phyloP scores from a whole-genome alignment of 148 eudicot genomes.

The Cornus suecica region DNA sequence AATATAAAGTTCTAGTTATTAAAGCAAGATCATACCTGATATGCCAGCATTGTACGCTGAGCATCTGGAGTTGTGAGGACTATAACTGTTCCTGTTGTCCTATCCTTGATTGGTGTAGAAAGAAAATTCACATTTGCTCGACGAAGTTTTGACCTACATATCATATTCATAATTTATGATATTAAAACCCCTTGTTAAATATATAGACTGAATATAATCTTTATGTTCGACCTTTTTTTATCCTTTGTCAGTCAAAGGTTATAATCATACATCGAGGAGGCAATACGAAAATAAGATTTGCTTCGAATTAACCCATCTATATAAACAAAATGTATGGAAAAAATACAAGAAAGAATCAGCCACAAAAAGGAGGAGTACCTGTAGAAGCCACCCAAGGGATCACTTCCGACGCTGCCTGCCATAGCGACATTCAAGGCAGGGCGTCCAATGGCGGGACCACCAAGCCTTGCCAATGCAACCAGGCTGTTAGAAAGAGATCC shows the following conservation, averaged over 20 bases:
- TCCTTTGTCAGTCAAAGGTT: too few species aligned
- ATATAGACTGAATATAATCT: too few species aligned
- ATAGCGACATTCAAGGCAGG: conserved; percentile 76
- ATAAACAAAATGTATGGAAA: neutral
- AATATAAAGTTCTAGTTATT: neutral
- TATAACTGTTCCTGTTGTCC: conserved; percentile 96
- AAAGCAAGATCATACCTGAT: conserved; percentile 53
- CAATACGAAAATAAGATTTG: too few species aligned
- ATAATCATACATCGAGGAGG: too few species aligned
- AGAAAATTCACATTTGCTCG: conserved; percentile 92
- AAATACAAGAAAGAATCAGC: neutral
- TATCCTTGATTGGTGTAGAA: conserved; percentile 87
- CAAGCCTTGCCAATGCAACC: conserved; percentile 98
- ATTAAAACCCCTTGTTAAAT: neutral
- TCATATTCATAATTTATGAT: neutral
- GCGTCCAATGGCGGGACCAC: conserved; percentile 60
- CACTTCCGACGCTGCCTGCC: conserved; percentile 98
- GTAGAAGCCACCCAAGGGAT: conserved; percentile 96
- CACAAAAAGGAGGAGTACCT: conserved; percentile 39
- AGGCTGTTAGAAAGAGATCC: conserved; percentile 95
- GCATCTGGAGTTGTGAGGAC: conserved; percentile 98
- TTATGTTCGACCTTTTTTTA: too few species aligned
- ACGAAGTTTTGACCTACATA: conserved; percentile 64
- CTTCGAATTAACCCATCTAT: too few species aligned
- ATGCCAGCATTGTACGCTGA: conserved; percentile 98